Evolutionary conservation across 768 basidiomycete species (phyloP).

Genomic region (Naganishia kalamii): DNA sequence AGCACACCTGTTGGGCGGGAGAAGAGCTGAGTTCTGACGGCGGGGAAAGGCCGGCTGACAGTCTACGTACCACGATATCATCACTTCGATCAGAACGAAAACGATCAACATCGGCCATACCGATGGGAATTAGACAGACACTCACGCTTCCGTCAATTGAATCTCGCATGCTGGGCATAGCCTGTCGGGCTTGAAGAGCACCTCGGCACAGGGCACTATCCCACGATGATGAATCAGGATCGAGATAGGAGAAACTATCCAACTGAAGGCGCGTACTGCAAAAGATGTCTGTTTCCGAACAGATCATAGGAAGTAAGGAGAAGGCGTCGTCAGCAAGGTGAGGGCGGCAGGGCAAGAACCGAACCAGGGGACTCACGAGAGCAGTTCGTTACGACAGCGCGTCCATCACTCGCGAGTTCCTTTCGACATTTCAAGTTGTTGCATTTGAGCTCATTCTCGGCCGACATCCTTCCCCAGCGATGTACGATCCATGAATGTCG

Average conservation of each 20-base stretch:
- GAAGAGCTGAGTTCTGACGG: no score
- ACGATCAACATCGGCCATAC: not conserved
- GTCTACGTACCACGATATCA: constrained; percentile 15
- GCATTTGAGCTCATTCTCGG: constrained; percentile 20
- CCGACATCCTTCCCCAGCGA: constrained; percentile 8
- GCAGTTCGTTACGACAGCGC: constrained; percentile 36
- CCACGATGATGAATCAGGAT: no score
- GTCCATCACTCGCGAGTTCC: constrained; percentile 25
- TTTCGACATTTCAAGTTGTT: constrained; percentile 27
- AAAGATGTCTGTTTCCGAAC: constrained; percentile 27
- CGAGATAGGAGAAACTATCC: not conserved
- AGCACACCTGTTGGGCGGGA: constrained; percentile 18
- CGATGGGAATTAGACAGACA: not conserved
- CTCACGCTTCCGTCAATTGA: constrained; percentile 25
- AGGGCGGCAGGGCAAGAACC: not conserved
- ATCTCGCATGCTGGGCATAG: constrained; percentile 27
- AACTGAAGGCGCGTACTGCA: constrained; percentile 26
- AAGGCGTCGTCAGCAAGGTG: not conserved
- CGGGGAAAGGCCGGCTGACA: no score
- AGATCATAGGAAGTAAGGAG: not conserved
- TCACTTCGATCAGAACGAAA: not conserved
- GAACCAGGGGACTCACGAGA: constrained; percentile 25
- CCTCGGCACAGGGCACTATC: constrained; percentile 24
- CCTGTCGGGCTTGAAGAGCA: constrained; percentile 17
- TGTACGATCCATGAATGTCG: no score